Base-by-base conservation (phyloP, 768 basidiomycete genomes). In the Obba rivulosa region DNA sequence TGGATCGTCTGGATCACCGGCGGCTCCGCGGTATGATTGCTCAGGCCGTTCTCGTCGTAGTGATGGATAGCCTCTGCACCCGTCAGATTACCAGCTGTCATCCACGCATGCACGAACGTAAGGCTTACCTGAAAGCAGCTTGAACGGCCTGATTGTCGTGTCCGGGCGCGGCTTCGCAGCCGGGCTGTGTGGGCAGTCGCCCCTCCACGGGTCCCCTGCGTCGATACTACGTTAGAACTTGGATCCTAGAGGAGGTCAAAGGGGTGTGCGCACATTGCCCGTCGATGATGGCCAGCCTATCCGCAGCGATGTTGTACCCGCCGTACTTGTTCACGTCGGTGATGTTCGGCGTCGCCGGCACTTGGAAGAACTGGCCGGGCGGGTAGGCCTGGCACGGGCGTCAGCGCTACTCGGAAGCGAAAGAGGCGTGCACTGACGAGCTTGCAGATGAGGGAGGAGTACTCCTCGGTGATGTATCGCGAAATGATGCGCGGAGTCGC, bases 151-250 rank as follows among this genome's bases (percentile, higher is more conserved):
- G 21, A 80, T 58, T 11, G 80, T 65, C 2, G 90, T 92, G 65
- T 92, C 90, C 23, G 74, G 62, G 16, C 92, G 75, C 31, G 78
- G 71, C 10, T 70, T 59, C 7, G 91, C 91, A 42, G 83, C 76
- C 44, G 76, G 72, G 52, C 85, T 85, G 63, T 90, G 89, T 0
- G 89, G 86, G 13, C 87, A 90, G 57, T 81, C 81, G 1, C 91
- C 89, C 51, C 86, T 78, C 92, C 92, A 95, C 13, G 92, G 91
- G 65, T 94, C 92, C 28, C 81, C 88, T 89, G 3, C 11, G 3
- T 0, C 25, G 9, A 41, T n/a, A 25, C 34, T 20, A 39, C 3
- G 40, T 9, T 43, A 1, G 17, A n/a, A 14, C 16, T 22, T 1
- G 24, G 28, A 31, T 31, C 28, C 21, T 8, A 14, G 21, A 10